Conservation (phyloP, 768 basidiomycete genomes). For the Chalciporus chontae region DNA sequence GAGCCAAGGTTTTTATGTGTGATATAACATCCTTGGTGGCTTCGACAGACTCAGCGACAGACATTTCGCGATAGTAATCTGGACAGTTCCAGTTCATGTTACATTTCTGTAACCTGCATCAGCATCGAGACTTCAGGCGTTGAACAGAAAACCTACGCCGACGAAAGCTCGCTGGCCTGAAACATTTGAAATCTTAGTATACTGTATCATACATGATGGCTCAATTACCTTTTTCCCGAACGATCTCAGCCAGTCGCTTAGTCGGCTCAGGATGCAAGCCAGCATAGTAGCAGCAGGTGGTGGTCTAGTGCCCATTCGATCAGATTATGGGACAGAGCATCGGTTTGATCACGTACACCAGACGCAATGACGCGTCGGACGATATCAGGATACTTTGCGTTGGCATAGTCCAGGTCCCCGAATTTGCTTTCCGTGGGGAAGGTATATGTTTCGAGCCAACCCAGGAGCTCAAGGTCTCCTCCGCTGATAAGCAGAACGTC, state of each 20-base stretch:
- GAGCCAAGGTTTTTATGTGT: slow-evolving; percentile 59
- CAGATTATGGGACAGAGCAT: not conserved
- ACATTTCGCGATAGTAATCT: slow-evolving; percentile 65
- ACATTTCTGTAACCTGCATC: slow-evolving; percentile 28
- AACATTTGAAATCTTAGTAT: slow-evolving; percentile 6
- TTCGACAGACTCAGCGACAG: slow-evolving; percentile 52
- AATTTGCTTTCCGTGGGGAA: slow-evolving; percentile 88
- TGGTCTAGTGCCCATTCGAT: slow-evolving; percentile 50
- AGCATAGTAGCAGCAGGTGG: slow-evolving; percentile 91
- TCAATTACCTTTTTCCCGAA: slow-evolving; percentile 54
- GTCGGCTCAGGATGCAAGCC: slow-evolving; percentile 79
- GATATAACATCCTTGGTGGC: slow-evolving; percentile 64
- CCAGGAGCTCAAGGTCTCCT: slow-evolving; percentile 80
- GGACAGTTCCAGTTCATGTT: slow-evolving; percentile 61
- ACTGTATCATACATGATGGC: not conserved
- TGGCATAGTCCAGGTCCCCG: slow-evolving; percentile 64
- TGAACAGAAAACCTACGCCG: slow-evolving; percentile 51
- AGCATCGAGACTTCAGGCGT: not conserved
- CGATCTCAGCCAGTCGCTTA: slow-evolving; percentile 75
- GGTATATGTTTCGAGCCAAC: slow-evolving; percentile 82
- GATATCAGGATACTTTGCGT: slow-evolving; percentile 62
- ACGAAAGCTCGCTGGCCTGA: slow-evolving; percentile 83
- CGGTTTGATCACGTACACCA: slow-evolving; percentile 54
- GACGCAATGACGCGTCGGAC: slow-evolving; percentile 67
- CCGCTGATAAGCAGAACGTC: slow-evolving; percentile 46